These are phyloP conservation scores for Suillus decipiens DNA, from an alignment of 768 basidiomycete species.

Conservation along the genomic window DNA sequence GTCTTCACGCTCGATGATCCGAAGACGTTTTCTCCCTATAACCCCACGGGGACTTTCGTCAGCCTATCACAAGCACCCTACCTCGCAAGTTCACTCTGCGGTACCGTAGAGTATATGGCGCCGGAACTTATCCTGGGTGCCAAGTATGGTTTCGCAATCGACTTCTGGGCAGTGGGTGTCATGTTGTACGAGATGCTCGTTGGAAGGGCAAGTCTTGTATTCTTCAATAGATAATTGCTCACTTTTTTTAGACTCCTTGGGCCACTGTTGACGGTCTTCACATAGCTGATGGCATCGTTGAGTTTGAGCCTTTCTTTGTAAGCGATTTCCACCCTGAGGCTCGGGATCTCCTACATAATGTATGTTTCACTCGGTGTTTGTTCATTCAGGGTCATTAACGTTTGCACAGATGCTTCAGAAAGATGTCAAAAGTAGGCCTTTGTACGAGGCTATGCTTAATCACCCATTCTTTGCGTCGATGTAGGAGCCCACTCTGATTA, in stretches of 20 bases:
- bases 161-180: slow-evolving; percentile 18
- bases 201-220: slow-evolving; percentile 9
- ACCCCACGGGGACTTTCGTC: background rate
- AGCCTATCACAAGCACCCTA: slow-evolving; percentile 12
- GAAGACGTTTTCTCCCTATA: slow-evolving; percentile 12
- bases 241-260: slow-evolving; percentile 13
- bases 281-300: background rate
- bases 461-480: slow-evolving; percentile 13
- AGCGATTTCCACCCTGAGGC: slow-evolving; percentile 1
- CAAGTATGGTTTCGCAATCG: slow-evolving; percentile 15
- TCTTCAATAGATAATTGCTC: background rate
- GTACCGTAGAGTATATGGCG: slow-evolving; percentile 15
- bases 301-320: background rate
- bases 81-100: slow-evolving; percentile 7
- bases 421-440: slow-evolving; percentile 2
- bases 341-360: slow-evolving; percentile 2
- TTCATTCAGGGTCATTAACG: slow-evolving; percentile 1
- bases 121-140: slow-evolving; percentile 12
- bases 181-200: slow-evolving; percentile 16
- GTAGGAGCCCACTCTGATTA: background rate
- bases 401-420: slow-evolving; percentile 15
- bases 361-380: slow-evolving; percentile 1
- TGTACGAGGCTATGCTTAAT: slow-evolving; percentile 13
- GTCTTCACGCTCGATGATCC: slow-evolving; percentile 15
- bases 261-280: background rate